phyloP scores from a whole-genome alignment of 1,139 yeast species.

The Yamadazyma dendronema region DNA sequence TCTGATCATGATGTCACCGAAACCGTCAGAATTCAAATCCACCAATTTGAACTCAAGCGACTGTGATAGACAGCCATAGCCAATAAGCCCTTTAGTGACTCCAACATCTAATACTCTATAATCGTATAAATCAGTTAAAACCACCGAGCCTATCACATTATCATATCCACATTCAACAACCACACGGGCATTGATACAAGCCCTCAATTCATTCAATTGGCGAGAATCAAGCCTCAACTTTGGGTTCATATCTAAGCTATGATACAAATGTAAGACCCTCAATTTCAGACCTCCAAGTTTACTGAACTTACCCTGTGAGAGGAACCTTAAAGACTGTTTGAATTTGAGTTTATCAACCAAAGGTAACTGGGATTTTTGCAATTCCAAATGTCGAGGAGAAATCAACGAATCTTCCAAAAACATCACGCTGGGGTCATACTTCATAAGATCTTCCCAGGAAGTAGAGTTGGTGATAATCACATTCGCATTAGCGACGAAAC shows the following conservation, averaged over 20 bases:
- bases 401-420: slow-evolving; percentile 16
- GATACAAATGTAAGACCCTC: slow-evolving; percentile 43
- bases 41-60: slow-evolving; percentile 49
- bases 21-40: slow-evolving; percentile 25
- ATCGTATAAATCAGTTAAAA: slow-evolving; percentile 61
- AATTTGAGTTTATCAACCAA: slow-evolving; percentile 16
- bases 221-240: slow-evolving; percentile 20
- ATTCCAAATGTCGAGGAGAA: slow-evolving; percentile 1
- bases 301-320: slow-evolving; percentile 29
- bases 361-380: slow-evolving; percentile 10
- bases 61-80: slow-evolving; percentile 50
- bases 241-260: slow-evolving; percentile 13
- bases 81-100: slow-evolving; percentile 15
- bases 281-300: slow-evolving; percentile 17
- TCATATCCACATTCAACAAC: slow-evolving; percentile 50
- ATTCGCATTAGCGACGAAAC: slow-evolving; percentile 26
- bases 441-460: slow-evolving; percentile 10
- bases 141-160: slow-evolving; percentile 55
- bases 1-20: slow-evolving; percentile 56
- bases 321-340: slow-evolving; percentile 20
- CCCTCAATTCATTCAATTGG: slow-evolving; percentile 43
- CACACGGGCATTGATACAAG: slow-evolving; percentile 48
- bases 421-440: slow-evolving; percentile 24
- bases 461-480: slow-evolving; percentile 15
- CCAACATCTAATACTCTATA: slow-evolving; percentile 45